Evolutionary conservation across 371 early-diverging fungal species (phyloP).

Genomic region (Syncephalastrum racemosum): DNA sequence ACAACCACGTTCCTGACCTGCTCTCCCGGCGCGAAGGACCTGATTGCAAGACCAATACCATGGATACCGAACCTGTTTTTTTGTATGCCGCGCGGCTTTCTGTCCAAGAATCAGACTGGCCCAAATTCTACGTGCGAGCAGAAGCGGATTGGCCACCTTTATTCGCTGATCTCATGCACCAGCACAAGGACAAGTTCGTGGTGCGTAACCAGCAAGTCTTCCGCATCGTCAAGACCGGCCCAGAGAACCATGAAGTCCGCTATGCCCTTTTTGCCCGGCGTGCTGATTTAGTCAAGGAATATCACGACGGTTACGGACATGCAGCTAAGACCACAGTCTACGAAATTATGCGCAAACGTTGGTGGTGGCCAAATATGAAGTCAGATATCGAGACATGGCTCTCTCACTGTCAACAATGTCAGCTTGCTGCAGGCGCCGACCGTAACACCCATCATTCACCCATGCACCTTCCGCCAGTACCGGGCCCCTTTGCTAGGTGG

Average conservation of each 20-base stretch:
- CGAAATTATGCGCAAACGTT: no score
- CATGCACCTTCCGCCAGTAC: no score
- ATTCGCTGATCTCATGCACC: neutral
- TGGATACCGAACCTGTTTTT: constrained; percentile 18
- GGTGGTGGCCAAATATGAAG: no score
- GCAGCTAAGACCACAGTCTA: no score
- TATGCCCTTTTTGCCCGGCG: constrained; percentile 11
- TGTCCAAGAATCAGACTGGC: constrained; percentile 18
- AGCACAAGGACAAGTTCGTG: constrained; percentile 10
- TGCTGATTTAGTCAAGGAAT: constrained; percentile 16
- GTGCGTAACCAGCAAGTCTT: constrained; percentile 4
- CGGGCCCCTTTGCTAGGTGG: no score
- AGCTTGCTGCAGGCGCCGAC: constrained; percentile 14
- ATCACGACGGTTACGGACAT: no score
- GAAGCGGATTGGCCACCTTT: constrained; percentile 7
- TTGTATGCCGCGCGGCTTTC: constrained; percentile 15
- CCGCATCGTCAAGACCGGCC: constrained; percentile 2
- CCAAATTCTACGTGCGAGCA: constrained; percentile 9
- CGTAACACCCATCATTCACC: constrained; percentile 12
- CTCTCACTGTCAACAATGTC: constrained; percentile 21
- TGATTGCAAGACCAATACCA: neutral
- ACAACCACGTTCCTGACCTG: constrained; percentile 22
- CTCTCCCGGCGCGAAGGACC: constrained; percentile 14
- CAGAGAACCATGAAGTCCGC: neutral
- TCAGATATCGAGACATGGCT: no score